Evolutionary conservation across 345 rosid genomes (phyloP), one percentile per base, ranked within the genome.

Genomic region (Balakata baccata): DNA sequence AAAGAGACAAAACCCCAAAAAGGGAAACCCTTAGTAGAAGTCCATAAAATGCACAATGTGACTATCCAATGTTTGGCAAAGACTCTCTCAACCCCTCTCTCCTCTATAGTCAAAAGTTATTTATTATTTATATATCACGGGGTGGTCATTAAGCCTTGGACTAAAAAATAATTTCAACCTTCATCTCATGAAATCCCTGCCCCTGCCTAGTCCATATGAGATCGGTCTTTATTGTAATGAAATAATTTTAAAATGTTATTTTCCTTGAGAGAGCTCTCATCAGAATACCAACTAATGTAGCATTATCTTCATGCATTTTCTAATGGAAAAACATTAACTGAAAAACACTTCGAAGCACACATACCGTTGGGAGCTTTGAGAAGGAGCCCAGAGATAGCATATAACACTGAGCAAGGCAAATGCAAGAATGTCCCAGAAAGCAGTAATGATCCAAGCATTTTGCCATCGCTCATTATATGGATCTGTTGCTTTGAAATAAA

Each of bases 341-440:
- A 43, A 53, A 51, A 43, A 68, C 78, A 47, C 34, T 74, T 50
- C 2, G 2, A 56, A 41, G 6, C 14, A 64, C 0, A 73, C 16
- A 14, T 73, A 95, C 99, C 99, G 80, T 81, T 89, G 97, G 72
- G 98, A 88, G 78, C 85, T 95, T 77, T 87, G 91, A 70, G 98
- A 92, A 61, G 99, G 98, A 60, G 96, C 96, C 99, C 98, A 92
- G 16, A 92, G 96, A 80, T 88, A 87, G 85, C 97, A 95, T 73
- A 95, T 91, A 64, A 92, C 83, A 65, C 92, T 87, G 18, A 92
- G 92, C 82, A 95, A 76, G 59, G 80, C 83, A 76, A 86, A 89
- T 52, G 98, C 87, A 77, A 92, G 86, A 80, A 88, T 73, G 74
- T 95, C 96, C 99, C 98, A 95, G 84, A 91, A 95, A 66, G 96